Percentiles rank a stretch among this genome's conserved stretches.
Conservation (phyloP, 495 filamentous ascomycete species). For the Daldinia bambusicola region DNA sequence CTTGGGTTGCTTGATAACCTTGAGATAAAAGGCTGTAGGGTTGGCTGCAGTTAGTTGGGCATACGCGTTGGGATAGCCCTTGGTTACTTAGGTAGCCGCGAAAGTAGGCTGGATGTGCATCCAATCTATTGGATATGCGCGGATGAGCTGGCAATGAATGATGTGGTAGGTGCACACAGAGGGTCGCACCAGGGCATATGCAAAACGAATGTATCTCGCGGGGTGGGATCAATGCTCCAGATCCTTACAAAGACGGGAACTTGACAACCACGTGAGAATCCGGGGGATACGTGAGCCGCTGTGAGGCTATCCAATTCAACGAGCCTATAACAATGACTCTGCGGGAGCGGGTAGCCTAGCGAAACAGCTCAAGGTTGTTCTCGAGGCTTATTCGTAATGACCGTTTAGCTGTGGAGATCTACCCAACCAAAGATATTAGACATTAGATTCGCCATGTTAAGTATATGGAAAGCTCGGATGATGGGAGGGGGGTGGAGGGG, state of each 20-base stretch:
- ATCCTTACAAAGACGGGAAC: constrained; percentile 49
- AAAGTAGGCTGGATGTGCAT: constrained; percentile 62
- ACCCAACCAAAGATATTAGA: constrained; percentile 60
- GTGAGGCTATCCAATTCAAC: constrained; percentile 46
- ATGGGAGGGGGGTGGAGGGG: constrained; percentile 50
- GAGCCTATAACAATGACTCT: constrained; percentile 38
- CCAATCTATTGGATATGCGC: constrained; percentile 67
- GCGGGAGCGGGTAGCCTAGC: constrained; percentile 49
- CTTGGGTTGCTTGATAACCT: constrained; percentile 43
- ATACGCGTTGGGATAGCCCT: constrained; percentile 54
- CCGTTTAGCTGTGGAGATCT: constrained; percentile 51
- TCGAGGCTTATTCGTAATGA: constrained; percentile 46
- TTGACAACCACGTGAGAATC: constrained; percentile 59
- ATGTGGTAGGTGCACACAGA: constrained; percentile 62
- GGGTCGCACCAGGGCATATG: constrained; percentile 67
- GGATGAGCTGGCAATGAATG: constrained; percentile 67
- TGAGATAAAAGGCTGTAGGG: constrained; percentile 48
- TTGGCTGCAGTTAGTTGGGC: constrained; percentile 55
- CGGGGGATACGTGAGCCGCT: constrained; percentile 45
- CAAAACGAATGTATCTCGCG: constrained; percentile 65
- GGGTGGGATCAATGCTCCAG: constrained; percentile 61
- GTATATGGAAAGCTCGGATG: constrained; percentile 53
- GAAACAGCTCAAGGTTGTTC: constrained; percentile 52
- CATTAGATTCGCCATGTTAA: constrained; percentile 58
- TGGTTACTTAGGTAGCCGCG: constrained; percentile 60